A percentile compares a stretch with the other conserved stretches of the same genome.
phyloP scores from a whole-genome alignment of 2,329 filamentous ascomycete species.

The Aspergillus sp. region DNA sequence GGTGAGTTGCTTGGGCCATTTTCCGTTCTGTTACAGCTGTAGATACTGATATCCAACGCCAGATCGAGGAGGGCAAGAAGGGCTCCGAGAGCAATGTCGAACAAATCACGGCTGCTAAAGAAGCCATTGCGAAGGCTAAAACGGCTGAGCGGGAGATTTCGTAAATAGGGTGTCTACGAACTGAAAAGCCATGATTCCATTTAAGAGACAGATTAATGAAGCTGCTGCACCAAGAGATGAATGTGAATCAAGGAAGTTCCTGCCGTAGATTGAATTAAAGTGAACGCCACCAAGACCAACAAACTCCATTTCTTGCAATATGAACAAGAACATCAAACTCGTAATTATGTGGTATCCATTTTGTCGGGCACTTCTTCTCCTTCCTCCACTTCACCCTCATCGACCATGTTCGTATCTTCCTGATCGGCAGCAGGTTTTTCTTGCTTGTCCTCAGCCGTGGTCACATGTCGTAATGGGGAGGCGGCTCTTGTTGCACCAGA shows the following conservation, averaged over 20 bases:
- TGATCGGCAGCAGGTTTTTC: slow-evolving; percentile 32
- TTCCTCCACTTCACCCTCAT: slow-evolving; percentile 43
- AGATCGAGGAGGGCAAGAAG: slow-evolving; percentile 36
- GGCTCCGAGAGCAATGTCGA: slow-evolving; percentile 34
- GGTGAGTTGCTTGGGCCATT: slow-evolving; percentile 45
- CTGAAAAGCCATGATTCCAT: background rate
- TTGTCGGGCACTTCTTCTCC: slow-evolving; percentile 51
- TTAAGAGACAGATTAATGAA: no score
- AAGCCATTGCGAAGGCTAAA: slow-evolving; percentile 35
- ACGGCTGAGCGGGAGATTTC: slow-evolving; percentile 34
- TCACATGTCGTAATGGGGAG: slow-evolving; percentile 34
- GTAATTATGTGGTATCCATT: slow-evolving; percentile 56
- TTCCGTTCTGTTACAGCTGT: background rate
- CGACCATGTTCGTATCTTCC: slow-evolving; percentile 57
- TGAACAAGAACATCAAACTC: slow-evolving; percentile 7
- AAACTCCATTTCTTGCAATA: slow-evolving; percentile 24
- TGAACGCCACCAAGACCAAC: slow-evolving; percentile 16
- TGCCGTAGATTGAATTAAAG: slow-evolving; percentile 2
- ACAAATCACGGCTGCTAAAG: slow-evolving; percentile 37
- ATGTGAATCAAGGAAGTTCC: slow-evolving; percentile 13
- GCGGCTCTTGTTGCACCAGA: slow-evolving; percentile 22
- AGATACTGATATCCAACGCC: slow-evolving; percentile 2
- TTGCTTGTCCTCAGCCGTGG: slow-evolving; percentile 29
- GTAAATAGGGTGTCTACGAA: slow-evolving; percentile 13
- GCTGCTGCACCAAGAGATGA: slow-evolving; percentile 5